phyloP scores from a whole-genome alignment of 371 early-diverging fungal genomes.

The Mucor saturninus region DNA sequence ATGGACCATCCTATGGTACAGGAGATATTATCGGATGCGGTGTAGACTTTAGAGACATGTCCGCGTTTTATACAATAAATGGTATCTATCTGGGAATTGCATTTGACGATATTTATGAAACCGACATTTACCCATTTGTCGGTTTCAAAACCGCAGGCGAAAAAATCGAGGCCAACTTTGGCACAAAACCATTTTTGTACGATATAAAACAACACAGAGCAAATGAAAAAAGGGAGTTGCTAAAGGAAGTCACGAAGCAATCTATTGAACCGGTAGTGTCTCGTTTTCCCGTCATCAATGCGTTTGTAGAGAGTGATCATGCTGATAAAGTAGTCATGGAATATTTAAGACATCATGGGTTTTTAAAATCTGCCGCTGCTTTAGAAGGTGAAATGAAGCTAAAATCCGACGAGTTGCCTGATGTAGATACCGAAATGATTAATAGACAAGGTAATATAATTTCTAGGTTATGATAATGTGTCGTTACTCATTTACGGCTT shows the following conservation, averaged over 20 bases:
- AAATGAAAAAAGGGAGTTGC: constrained; percentile 13
- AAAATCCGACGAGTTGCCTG: not conserved
- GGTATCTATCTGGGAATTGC: constrained; percentile 79
- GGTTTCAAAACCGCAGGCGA: constrained; percentile 92
- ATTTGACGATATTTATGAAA: constrained; percentile 44
- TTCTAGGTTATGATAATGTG: constrained; percentile 12
- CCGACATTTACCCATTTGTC: constrained; percentile 79
- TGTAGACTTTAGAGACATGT: constrained; percentile 77
- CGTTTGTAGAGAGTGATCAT: constrained; percentile 18
- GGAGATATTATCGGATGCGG: constrained; percentile 95
- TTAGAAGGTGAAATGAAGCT: constrained; percentile 33
- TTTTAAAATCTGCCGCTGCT: constrained; percentile 67
- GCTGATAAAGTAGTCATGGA: constrained; percentile 64
- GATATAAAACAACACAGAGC: constrained; percentile 80
- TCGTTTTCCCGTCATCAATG: constrained; percentile 4
- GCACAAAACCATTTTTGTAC: constrained; percentile 79
- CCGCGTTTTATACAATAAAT: constrained; percentile 91
- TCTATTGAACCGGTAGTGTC: not conserved
- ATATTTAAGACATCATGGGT: constrained; percentile 83
- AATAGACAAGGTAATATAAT: constrained; percentile 11
- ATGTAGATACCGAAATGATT: constrained; percentile 2
- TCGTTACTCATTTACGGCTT: not conserved
- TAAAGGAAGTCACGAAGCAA: constrained; percentile 2
- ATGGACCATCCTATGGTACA: constrained; percentile 89
- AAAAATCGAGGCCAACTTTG: constrained; percentile 91